Percentiles rank a stretch among this genome's conserved stretches.
Conservation (phyloP, 495 filamentous ascomycete species). For the Daldinia decipiens region DNA sequence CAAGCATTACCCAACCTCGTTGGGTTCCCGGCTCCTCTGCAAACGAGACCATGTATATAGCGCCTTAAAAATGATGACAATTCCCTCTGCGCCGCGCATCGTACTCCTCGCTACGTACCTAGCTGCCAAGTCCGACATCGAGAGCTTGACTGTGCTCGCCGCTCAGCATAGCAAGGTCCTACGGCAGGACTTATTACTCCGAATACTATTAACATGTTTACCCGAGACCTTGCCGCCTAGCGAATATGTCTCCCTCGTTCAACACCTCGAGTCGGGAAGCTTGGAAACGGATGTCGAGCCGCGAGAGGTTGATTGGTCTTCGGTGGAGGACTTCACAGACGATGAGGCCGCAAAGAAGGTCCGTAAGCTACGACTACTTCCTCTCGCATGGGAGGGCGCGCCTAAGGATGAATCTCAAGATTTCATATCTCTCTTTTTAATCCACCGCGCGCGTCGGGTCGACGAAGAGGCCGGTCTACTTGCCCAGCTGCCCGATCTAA, state of each 20-base stretch:
- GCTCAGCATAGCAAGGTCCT: constrained; percentile 66
- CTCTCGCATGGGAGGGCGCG: constrained; percentile 63
- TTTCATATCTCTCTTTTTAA: constrained; percentile 72
- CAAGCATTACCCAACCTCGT: not conserved
- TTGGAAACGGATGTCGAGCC: constrained; percentile 44
- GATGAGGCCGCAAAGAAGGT: constrained; percentile 73
- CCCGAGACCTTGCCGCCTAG: constrained; percentile 78
- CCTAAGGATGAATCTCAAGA: constrained; percentile 62
- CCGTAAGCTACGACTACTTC: constrained; percentile 73
- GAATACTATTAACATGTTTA: constrained; percentile 85
- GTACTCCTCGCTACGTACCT: constrained; percentile 72
- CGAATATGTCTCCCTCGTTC: constrained; percentile 69
- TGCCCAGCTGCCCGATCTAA: constrained; percentile 73
- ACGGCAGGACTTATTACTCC: constrained; percentile 73
- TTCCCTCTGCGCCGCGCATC: constrained; percentile 68
- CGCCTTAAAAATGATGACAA: constrained; percentile 50
- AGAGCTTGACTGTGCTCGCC: constrained; percentile 69
- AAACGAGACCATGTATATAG: constrained; percentile 29
- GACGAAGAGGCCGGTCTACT: constrained; percentile 83
- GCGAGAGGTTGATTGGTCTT: constrained; percentile 64
- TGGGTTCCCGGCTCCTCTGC: not conserved
- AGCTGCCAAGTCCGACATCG: constrained; percentile 66
- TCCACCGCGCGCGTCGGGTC: constrained; percentile 78
- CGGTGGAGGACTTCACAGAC: constrained; percentile 70
- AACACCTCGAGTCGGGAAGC: constrained; percentile 61